Evolutionary conservation across 306 rosid species (phyloP).

Genomic region (Spatholobus suberectus): DNA sequence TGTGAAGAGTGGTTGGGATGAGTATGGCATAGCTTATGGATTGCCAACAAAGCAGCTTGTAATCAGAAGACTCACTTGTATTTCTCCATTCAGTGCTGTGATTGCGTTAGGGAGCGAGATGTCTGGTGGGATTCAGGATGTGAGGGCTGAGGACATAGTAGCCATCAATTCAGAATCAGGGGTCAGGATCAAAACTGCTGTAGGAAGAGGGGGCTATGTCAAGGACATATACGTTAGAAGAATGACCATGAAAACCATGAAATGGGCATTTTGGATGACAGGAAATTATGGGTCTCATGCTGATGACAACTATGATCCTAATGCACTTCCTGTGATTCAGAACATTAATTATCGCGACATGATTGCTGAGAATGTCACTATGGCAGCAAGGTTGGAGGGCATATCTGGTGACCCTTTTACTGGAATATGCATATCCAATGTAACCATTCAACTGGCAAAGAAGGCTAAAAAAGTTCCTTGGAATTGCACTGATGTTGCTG

Average conservation of each 20-base stretch:
- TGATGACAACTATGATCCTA: constrained; percentile 64
- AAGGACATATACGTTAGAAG: constrained; percentile 67
- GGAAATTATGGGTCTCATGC: constrained; percentile 77
- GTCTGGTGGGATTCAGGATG: constrained; percentile 77
- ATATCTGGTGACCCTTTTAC: constrained; percentile 66
- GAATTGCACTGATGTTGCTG: constrained; percentile 70
- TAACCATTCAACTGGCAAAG: constrained; percentile 62
- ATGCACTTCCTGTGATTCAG: constrained; percentile 65
- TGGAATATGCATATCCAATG: constrained; percentile 78
- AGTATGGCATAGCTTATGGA: constrained; percentile 75
- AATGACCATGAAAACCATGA: constrained; percentile 70
- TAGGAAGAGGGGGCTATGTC: constrained; percentile 79
- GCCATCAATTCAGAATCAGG: constrained; percentile 70
- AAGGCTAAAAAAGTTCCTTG: constrained; percentile 67
- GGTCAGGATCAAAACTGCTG: constrained; percentile 71
- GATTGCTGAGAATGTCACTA: constrained; percentile 71
- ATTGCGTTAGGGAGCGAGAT: constrained; percentile 79
- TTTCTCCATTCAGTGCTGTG: constrained; percentile 71
- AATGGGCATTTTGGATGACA: constrained; percentile 84
- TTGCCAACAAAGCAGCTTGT: constrained; percentile 71
- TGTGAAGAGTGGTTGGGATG: constrained; percentile 85
- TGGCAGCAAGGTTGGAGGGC: constrained; percentile 76
- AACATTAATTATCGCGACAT: constrained; percentile 68
- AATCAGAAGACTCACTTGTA: constrained; percentile 68
- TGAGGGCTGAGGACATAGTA: constrained; percentile 67